Evolutionary conservation across 2,329 filamentous ascomycete genomes (phyloP).

Genomic region (Cephalotrichum gorgonifer): DNA sequence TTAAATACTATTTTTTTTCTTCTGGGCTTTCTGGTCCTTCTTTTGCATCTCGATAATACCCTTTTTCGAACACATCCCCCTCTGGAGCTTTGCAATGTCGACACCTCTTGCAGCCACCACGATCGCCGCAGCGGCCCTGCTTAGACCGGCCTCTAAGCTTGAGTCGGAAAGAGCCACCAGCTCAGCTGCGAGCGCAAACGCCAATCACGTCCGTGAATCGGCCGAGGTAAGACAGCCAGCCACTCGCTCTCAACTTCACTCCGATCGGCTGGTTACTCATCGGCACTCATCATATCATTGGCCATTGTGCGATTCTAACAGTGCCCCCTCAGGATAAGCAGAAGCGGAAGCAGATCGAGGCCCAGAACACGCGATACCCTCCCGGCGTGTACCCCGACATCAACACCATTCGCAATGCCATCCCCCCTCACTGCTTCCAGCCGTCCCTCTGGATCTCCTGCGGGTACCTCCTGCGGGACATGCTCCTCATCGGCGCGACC

Average conservation of each 20-base stretch:
- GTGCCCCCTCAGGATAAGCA: conserved; percentile 6
- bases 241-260: neutral
- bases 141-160: conserved; percentile 2
- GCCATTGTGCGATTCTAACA: conserved; percentile 2
- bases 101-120: conserved; percentile 2
- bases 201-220: conserved; percentile 1
- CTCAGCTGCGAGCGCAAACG: neutral
- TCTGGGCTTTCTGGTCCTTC: neutral
- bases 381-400: conserved; percentile 27
- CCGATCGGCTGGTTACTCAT: no score
- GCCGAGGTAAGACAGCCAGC: neutral
- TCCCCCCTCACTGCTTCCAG: conserved; percentile 52
- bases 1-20: no score
- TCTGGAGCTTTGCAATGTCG: neutral
- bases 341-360: no score
- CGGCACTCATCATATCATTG: neutral
- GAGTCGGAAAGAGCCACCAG: neutral
- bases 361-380: neutral
- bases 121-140: conserved; percentile 6
- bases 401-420: conserved; percentile 38
- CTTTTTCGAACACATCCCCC: no score
- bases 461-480: conserved; percentile 46
- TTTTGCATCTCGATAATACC: neutral
- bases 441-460: conserved; percentile 40
- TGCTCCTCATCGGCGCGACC: conserved; percentile 35